phyloP scores from a whole-genome alignment of 2,329 filamentous ascomycete species.

The Thermomyces lanuginosus region DNA sequence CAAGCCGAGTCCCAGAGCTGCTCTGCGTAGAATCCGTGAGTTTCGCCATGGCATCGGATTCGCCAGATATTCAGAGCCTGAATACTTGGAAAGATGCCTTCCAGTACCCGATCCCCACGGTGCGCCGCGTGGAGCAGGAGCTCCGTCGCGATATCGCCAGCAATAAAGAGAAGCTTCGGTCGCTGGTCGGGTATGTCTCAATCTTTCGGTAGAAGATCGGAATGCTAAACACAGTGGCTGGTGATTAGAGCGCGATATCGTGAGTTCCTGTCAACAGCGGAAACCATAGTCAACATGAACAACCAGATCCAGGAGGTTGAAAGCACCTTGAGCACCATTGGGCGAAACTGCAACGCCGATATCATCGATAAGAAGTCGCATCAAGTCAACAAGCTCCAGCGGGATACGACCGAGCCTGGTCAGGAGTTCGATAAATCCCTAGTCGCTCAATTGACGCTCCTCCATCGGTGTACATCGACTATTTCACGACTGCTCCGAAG shows the following conservation, averaged over 20 bases:
- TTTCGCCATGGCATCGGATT: constrained; percentile 39
- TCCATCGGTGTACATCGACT: constrained; percentile 39
- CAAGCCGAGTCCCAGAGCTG: too few relatives aligned
- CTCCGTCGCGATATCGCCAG: constrained; percentile 45
- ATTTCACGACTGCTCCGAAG: constrained; percentile 38
- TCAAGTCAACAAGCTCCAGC: constrained; percentile 38
- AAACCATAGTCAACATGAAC: constrained; percentile 86
- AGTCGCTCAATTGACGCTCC: constrained; percentile 40
- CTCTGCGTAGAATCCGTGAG: constrained; percentile 1
- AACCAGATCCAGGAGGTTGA: constrained; percentile 60
- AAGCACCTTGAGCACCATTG: constrained; percentile 52
- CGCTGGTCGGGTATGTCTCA: constrained; percentile 43
- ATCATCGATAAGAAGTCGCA: constrained; percentile 50
- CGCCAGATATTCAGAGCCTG: constrained; percentile 40
- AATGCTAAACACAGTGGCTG: constrained; percentile 1
- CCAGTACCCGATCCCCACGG: constrained; percentile 45
- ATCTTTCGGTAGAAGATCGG: background rate
- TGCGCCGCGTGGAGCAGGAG: constrained; percentile 47
- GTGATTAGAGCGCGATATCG: constrained; percentile 51
- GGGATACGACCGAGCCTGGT: constrained; percentile 18
- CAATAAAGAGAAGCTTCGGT: constrained; percentile 49
- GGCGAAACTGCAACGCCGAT: constrained; percentile 57
- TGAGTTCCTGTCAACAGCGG: constrained; percentile 77
- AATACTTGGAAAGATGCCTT: constrained; percentile 52
- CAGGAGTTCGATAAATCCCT: constrained; percentile 28